Evolutionary conservation across 2,329 filamentous ascomycete species (phyloP).

Genomic region (Fusarium annulatum): DNA sequence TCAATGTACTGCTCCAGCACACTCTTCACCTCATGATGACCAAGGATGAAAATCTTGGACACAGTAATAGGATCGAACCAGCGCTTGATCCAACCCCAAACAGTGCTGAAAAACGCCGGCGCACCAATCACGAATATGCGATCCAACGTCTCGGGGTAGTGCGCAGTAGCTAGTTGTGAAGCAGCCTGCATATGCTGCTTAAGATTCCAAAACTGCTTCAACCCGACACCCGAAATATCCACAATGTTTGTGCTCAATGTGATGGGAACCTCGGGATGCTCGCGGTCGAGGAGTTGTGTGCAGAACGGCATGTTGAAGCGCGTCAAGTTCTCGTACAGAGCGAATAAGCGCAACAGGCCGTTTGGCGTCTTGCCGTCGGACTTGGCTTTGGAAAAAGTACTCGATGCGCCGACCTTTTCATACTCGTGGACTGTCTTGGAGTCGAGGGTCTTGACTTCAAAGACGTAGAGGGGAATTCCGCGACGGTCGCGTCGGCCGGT

Average conservation of each 20-base stretch:
- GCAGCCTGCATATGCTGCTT: conserved; percentile 95
- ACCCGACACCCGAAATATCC: conserved; percentile 85
- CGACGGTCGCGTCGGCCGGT: conserved; percentile 89
- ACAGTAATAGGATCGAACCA: conserved; percentile 96
- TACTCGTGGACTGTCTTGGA: conserved; percentile 83
- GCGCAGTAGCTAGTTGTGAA: conserved; percentile 86
- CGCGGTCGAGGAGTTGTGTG: conserved; percentile 77
- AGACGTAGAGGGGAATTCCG: conserved; percentile 92
- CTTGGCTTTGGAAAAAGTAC: conserved; percentile 69
- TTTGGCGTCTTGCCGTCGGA: conserved; percentile 74
- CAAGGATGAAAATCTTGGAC: conserved; percentile 95
- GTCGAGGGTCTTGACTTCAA: conserved; percentile 85
- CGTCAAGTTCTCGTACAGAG: conserved; percentile 92
- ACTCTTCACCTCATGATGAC: conserved; percentile 75
- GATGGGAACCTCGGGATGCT: conserved; percentile 83
- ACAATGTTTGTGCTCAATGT: conserved; percentile 95
- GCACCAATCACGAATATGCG: conserved; percentile 81
- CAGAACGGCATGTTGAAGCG: conserved; percentile 88
- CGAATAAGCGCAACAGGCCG: conserved; percentile 87
- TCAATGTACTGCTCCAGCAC: conserved; percentile 88
- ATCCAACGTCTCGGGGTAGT: conserved; percentile 92
- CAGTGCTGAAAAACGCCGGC: conserved; percentile 89
- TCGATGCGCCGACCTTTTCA: conserved; percentile 71
- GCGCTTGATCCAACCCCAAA: conserved; percentile 94
- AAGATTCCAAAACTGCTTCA: conserved; percentile 96